Percentiles rank a stretch among this genome's conserved stretches.
These are phyloP conservation scores for Rhypophila decipiens DNA, from an alignment of 495 filamentous ascomycete species.

Conservation along the genomic window DNA sequence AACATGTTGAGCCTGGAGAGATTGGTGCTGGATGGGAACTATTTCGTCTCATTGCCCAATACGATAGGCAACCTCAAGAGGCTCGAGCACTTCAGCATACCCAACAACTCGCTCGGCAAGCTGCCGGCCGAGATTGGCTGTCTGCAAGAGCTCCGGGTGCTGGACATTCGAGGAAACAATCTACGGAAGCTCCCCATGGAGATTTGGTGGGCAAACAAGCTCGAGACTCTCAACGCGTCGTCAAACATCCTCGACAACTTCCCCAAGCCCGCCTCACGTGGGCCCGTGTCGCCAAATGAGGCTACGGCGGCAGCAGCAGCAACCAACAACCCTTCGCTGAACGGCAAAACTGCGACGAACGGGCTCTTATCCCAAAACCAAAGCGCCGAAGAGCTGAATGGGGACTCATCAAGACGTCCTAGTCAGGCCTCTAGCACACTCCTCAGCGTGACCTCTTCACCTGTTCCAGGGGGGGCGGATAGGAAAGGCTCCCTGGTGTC, in stretches of 20 bases:
- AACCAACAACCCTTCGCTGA: constrained; percentile 17
- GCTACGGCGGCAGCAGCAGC: no score
- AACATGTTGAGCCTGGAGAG: constrained; percentile 80
- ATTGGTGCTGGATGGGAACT: constrained; percentile 88
- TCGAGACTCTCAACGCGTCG: constrained; percentile 90
- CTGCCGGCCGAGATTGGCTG: constrained; percentile 82
- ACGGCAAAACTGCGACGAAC: constrained; percentile 45
- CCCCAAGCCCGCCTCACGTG: constrained; percentile 68
- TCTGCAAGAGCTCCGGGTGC: constrained; percentile 70
- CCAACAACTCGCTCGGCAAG: constrained; percentile 76
- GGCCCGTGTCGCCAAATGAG: constrained; percentile 52
- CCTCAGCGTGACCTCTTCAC: constrained; percentile 67
- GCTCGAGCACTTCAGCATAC: constrained; percentile 88
- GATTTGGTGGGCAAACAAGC: constrained; percentile 80
- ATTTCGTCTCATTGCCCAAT: constrained; percentile 79
- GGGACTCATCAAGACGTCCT: constrained; percentile 69
- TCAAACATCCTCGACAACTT: constrained; percentile 88
- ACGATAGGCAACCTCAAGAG: constrained; percentile 77
- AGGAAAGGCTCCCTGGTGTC: constrained; percentile 80
- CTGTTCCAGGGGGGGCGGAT: constrained; percentile 49
- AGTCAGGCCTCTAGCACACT: constrained; percentile 77
- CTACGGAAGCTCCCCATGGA: constrained; percentile 81
- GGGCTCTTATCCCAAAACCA: constrained; percentile 51
- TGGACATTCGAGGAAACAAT: constrained; percentile 91
- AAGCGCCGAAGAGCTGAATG: constrained; percentile 70